Conservation (phyloP, 2,329 filamentous ascomycete species). For the Arthrobotrys conoides region DNA sequence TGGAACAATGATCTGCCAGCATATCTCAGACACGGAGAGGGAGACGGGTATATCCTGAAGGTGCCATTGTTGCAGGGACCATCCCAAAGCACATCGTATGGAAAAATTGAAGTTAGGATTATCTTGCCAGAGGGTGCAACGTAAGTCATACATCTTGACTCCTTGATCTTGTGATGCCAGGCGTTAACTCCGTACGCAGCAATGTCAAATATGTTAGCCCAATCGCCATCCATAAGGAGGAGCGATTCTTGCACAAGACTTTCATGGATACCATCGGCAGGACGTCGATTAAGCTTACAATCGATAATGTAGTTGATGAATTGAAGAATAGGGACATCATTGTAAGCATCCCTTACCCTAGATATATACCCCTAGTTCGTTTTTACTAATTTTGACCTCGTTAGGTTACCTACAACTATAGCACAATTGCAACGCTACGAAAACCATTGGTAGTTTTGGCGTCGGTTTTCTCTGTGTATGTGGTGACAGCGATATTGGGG, state of each 20-base stretch:
- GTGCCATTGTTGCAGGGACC: constrained; percentile 95
- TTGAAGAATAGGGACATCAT: constrained; percentile 85
- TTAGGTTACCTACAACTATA: constrained; percentile 85
- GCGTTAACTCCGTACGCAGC: constrained; percentile 70
- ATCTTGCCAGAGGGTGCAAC: constrained; percentile 91
- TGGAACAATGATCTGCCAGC: constrained; percentile 90
- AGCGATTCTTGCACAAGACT: constrained; percentile 80
- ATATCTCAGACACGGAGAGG: constrained; percentile 77
- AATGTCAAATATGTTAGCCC: constrained; percentile 83
- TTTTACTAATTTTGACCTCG: constrained; percentile 4
- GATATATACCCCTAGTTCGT: background rate
- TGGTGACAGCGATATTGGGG: constrained; percentile 80
- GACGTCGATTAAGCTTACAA: constrained; percentile 83
- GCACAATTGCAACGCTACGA: constrained; percentile 79
- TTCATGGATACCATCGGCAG: constrained; percentile 95
- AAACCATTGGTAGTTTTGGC: constrained; percentile 88
- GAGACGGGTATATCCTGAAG: constrained; percentile 84
- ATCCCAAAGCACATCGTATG: constrained; percentile 84
- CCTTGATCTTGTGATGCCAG: constrained; percentile 29
- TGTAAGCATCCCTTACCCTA: constrained; percentile 67
- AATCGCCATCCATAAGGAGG: constrained; percentile 77
- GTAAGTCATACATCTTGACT: constrained; percentile 70
- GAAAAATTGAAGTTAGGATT: constrained; percentile 82
- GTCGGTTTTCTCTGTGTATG: constrained; percentile 81
- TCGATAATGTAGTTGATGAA: constrained; percentile 90